Percentiles rank a stretch among this genome's conserved stretches.
Evolutionary conservation across 352 stramenopile species (phyloP).

Genomic region (Globisporangium yorkense): DNA sequence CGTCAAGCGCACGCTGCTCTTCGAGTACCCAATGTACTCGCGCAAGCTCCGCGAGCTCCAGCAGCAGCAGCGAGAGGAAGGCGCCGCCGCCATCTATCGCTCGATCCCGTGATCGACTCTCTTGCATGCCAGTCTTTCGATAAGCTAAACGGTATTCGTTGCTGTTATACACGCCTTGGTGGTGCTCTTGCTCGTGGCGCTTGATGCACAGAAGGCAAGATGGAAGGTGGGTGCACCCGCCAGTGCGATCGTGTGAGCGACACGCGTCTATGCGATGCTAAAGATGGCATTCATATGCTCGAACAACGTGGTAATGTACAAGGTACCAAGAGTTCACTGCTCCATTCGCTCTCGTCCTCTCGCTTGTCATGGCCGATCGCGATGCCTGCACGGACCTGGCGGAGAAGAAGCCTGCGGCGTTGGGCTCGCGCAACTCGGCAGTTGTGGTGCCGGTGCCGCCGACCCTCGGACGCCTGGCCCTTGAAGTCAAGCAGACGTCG

Average conservation of each 20-base stretch:
- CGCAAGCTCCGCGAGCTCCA: slow-evolving; percentile 31
- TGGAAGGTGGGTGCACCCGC: too few species aligned
- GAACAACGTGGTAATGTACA: too few species aligned
- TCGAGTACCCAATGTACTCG: slow-evolving; percentile 54
- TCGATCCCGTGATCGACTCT: slow-evolving; percentile 12
- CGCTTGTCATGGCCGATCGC: too few species aligned
- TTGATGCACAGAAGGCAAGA: neutral
- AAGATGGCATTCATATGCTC: too few species aligned
- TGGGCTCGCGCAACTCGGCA: neutral
- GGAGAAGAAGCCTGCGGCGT: neutral
- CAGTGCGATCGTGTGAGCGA: too few species aligned
- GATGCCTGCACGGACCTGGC: neutral
- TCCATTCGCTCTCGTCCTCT: too few species aligned
- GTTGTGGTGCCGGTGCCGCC: neutral
- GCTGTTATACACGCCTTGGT: too few species aligned
- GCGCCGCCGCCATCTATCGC: slow-evolving; percentile 19
- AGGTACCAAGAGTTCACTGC: too few species aligned
- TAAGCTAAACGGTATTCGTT: neutral
- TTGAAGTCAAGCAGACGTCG: neutral
- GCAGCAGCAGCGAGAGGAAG: slow-evolving; percentile 9
- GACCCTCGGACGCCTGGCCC: neutral
- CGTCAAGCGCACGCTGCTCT: slow-evolving; percentile 42
- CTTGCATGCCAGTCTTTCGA: too few species aligned
- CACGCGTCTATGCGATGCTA: too few species aligned
- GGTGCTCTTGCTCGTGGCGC: neutral